Base-by-base conservation (phyloP, 2,329 filamentous ascomycete genomes). In the Paraphoma chrysanthemicola region DNA sequence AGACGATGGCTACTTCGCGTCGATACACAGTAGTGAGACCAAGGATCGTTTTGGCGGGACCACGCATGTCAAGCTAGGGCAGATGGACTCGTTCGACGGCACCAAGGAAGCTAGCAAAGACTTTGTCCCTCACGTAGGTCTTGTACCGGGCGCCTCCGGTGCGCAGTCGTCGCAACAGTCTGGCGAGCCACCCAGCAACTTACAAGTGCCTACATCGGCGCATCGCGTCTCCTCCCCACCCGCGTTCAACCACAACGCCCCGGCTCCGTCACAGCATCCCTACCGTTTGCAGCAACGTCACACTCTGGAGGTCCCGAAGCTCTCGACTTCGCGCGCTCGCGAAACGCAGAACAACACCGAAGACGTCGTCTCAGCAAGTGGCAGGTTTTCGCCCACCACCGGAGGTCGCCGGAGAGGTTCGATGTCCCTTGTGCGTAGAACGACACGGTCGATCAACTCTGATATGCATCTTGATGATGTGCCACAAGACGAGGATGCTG, bases 401-500 rank as follows among this genome's bases (percentile, higher is more conserved):
- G 81, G 85, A 17, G 84, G 85, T 17, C 82, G 84, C 49, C 88
- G 94, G 68, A 85, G 93, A 66, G 88, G 90, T 8, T 99, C 95
- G n/a, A 82, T 97, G 60, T 93, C 86, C 63, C 80, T 98, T 51
- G 91, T 85, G 51, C 86, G 94, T 70, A 86, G 92, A 59, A 88
- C 89, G 58, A 97, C 94, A 23, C 86, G 92, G 60, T 96, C 92
- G 6, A 86, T 96, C 71, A 88, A 93, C 69, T 95, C 92, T 1
- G 93, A 98, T 68, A 81, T 88, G 68, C 89, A 91, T 47, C 84
- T 92, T 36, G 94, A 98, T 65, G 94, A 97, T 67, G 81, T 93
- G 17, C 83, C 88, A 2, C 91, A 90, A 16, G 94, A 98, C 72
- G 94, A 97, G 68, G 94, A 98, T 72, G 93, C 94, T 38, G 85